phyloP scores from a whole-genome alignment of 2,329 filamentous ascomycete species.

The Chalara sp. region DNA sequence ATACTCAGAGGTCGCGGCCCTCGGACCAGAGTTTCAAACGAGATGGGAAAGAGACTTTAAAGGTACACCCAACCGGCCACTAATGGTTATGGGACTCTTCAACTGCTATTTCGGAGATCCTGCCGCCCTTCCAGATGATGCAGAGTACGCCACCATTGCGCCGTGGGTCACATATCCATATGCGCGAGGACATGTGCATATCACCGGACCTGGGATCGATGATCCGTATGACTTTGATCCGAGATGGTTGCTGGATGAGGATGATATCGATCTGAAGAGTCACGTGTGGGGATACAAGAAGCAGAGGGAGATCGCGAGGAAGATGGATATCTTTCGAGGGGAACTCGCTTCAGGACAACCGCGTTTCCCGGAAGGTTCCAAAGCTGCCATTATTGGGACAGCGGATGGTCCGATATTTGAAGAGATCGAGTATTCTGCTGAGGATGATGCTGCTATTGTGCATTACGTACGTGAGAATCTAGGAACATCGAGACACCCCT shows the following conservation, averaged over 20 bases:
- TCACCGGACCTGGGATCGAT: conserved; percentile 32
- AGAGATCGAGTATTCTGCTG: conserved; percentile 28
- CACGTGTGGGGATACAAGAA: conserved; percentile 57
- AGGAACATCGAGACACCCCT: conserved; percentile 29
- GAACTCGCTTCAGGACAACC: conserved; percentile 35
- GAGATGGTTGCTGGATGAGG: conserved; percentile 44
- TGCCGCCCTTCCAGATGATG: conserved; percentile 3
- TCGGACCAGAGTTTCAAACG: conserved; percentile 43
- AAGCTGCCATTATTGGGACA: conserved; percentile 24
- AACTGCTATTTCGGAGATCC: neutral
- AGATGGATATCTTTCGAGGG: conserved; percentile 42
- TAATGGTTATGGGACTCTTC: neutral
- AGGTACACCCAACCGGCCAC: conserved; percentile 4
- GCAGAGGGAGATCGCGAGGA: conserved; percentile 50
- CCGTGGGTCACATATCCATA: conserved; percentile 49
- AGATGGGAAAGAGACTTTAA: conserved; percentile 49
- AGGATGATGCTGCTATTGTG: conserved; percentile 29
- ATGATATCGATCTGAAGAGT: conserved; percentile 44
- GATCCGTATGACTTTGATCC: conserved; percentile 45
- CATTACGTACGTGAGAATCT: conserved; percentile 31
- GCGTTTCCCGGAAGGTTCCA: conserved; percentile 32
- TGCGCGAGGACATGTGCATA: conserved; percentile 53
- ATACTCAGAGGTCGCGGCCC: conserved; percentile 42
- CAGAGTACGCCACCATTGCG: neutral
- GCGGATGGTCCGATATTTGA: conserved; percentile 4